These are phyloP conservation scores for Lagenaria siceraria DNA, from an alignment of 306 rosid species.

Conservation along the genomic window DNA sequence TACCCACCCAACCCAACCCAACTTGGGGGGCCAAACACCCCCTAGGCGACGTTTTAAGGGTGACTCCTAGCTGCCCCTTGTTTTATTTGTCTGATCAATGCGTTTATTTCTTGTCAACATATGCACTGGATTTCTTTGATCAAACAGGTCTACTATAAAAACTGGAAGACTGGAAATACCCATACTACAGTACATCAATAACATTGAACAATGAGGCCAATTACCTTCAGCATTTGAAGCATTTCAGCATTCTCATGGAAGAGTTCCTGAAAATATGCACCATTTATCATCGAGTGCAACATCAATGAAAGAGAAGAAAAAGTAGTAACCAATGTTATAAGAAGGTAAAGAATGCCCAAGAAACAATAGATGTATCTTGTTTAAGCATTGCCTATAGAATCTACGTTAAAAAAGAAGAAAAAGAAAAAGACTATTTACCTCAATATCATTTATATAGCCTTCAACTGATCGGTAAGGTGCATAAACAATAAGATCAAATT, in stretches of 20 bases:
- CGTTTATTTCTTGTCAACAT: conserved; percentile 2
- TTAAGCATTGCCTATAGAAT: neutral
- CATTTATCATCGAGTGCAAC: conserved; percentile 6
- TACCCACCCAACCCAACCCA: too few species aligned
- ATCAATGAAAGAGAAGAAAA: neutral
- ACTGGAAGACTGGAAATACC: neutral
- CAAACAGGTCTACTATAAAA: neutral
- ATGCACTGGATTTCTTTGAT: neutral
- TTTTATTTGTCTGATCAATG: neutral
- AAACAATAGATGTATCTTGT: neutral
- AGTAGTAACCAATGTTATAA: neutral
- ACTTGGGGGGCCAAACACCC: too few species aligned
- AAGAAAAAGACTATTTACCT: conserved; percentile 25
- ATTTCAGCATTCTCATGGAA: conserved; percentile 43
- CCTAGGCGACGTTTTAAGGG: neutral
- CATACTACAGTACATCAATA: conserved; percentile 5
- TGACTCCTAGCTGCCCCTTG: neutral
- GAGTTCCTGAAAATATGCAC: conserved; percentile 42
- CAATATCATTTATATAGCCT: conserved; percentile 67
- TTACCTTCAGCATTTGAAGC: conserved; percentile 56
- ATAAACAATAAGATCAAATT: conserved; percentile 89
- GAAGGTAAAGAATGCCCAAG: neutral
- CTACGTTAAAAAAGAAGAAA: neutral
- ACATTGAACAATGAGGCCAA: conserved; percentile 7
- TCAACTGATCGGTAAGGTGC: conserved; percentile 79